Conservation (phyloP, 352 stramenopile species). For the Globisporangium camurandrum region DNA sequence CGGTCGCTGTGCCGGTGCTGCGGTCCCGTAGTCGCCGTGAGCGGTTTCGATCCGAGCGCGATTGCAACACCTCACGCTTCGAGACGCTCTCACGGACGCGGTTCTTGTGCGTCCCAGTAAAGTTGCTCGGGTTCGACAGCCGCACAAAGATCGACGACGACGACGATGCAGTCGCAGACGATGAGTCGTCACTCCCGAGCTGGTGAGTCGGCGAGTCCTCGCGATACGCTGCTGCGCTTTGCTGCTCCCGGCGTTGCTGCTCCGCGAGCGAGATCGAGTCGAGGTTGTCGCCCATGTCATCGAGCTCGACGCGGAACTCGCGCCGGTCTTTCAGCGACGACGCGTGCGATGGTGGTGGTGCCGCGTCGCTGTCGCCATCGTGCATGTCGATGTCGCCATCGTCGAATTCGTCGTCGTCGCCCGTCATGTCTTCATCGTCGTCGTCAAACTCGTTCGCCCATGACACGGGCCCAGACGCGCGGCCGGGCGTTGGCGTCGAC, state of each 20-base stretch:
- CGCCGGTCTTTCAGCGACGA: conserved; percentile 18
- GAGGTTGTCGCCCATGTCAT: conserved; percentile 31
- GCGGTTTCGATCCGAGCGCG: conserved; percentile 61
- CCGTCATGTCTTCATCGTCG: conserved; percentile 63
- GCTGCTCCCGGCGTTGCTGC: conserved; percentile 15
- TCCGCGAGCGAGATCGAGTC: conserved; percentile 36
- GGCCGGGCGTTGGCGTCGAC: conserved; percentile 4
- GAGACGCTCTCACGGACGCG: conserved; percentile 67
- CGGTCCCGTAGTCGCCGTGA: conserved; percentile 65
- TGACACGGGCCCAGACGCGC: conserved; percentile 27
- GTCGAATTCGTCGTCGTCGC: conserved; percentile 30
- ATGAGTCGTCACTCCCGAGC: conserved; percentile 52
- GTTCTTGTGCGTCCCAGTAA: conserved; percentile 87
- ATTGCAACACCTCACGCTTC: conserved; percentile 78
- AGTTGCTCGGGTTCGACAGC: conserved; percentile 83
- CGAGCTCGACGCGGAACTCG: conserved; percentile 52
- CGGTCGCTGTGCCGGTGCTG: conserved; percentile 12
- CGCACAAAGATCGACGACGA: conserved; percentile 65
- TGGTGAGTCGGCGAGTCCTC: conserved; percentile 40
- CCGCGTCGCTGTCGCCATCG: conserved; percentile 29
- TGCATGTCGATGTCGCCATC: conserved; percentile 46
- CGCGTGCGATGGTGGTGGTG: too few species aligned
- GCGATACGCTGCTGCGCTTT: neutral
- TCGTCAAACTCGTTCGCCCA: conserved; percentile 69
- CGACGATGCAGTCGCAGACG: too few species aligned